Base-by-base conservation (phyloP, 257 asterid species). In the Solanum peruvianum region DNA sequence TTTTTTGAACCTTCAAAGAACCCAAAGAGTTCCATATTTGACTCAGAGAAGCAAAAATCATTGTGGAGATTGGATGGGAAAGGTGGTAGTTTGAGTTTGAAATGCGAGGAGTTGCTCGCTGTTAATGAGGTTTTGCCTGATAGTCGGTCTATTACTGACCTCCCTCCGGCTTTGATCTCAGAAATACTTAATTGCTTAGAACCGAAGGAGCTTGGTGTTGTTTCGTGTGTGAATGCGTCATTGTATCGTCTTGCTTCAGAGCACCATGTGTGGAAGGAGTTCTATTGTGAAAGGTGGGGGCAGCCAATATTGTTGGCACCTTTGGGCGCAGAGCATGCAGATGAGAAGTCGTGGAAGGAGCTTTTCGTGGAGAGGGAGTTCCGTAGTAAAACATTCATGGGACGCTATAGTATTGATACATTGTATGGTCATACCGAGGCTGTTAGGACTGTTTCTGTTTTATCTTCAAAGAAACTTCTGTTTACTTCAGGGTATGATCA, bases 401-500 rank as follows among this genome's bases (percentile, higher is more conserved):
- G 99, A 31, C 96, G 96, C 31, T 95, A 93, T 86, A 94, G 91
- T 90, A 89, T 91, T 42, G 98, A 97, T 82, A 90, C 96, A 1
- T 88, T 97, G 90, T 92, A 93, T 89, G 99, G 99, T 86, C 99
- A 97, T 90, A 92, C 93, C 1, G 99, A 97, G 88, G 98, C 99
- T 82, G 97, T 97, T 84, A 91, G 97, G 90, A 91, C 97, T 2
- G 94, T 96, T 78, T 93, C 92, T 60, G 93, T 96, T 67, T 89
- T 97, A 85, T 94, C 90, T 88, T 96, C 98, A 44, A 97, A 93
- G 91, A 97, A 95, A 90, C 91, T 97, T 25, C 92, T 94, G 42
- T 93, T 97, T 87, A 97, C 97, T 86, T 94, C 99, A 0, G 99
- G 99, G 60, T 97, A 95, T 91, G 99, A 97, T 93, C 99, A 94